Percentiles rank a stretch among this genome's conserved stretches.
These are phyloP conservation scores for Leccinum subgranulosum DNA, from an alignment of 768 basidiomycete genomes.

Conservation along the genomic window DNA sequence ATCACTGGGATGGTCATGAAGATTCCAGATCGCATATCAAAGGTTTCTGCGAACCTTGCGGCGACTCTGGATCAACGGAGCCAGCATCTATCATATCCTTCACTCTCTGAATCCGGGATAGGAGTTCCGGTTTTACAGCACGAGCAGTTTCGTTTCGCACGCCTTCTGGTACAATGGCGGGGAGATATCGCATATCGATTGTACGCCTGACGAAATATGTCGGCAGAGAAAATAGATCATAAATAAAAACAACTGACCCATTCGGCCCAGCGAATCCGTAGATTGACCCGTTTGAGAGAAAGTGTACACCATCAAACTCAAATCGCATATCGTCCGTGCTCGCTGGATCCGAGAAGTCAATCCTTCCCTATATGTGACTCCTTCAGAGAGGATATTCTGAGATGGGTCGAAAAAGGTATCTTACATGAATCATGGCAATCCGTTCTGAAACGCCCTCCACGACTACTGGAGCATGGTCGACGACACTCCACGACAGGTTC, in stretches of 20 bases:
- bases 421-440: conserved; percentile 64
- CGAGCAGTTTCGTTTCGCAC: conserved; percentile 56
- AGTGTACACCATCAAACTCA: conserved; percentile 78
- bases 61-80: conserved; percentile 51
- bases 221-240: neutral
- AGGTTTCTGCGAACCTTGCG: conserved; percentile 25
- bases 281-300: conserved; percentile 69
- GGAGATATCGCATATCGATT: conserved; percentile 65
- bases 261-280: conserved; percentile 66
- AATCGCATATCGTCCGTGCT: conserved; percentile 57
- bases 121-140: conserved; percentile 58
- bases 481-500: conserved; percentile 62
- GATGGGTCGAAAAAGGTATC: conserved; percentile 24
- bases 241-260: conserved; percentile 44
- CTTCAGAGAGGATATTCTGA: conserved; percentile 4
- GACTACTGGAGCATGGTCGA: conserved; percentile 51
- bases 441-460: conserved; percentile 39
- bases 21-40: neutral
- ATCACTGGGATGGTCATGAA: conserved; percentile 35
- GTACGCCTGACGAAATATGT: conserved; percentile 38
- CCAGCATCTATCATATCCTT: conserved; percentile 66
- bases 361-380: conserved; percentile 50
- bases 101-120: conserved; percentile 54
- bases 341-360: conserved; percentile 59
- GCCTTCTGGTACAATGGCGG: conserved; percentile 58